phyloP scores from a whole-genome alignment of 768 basidiomycete genomes.

The Cystofilobasidium capitatum region DNA sequence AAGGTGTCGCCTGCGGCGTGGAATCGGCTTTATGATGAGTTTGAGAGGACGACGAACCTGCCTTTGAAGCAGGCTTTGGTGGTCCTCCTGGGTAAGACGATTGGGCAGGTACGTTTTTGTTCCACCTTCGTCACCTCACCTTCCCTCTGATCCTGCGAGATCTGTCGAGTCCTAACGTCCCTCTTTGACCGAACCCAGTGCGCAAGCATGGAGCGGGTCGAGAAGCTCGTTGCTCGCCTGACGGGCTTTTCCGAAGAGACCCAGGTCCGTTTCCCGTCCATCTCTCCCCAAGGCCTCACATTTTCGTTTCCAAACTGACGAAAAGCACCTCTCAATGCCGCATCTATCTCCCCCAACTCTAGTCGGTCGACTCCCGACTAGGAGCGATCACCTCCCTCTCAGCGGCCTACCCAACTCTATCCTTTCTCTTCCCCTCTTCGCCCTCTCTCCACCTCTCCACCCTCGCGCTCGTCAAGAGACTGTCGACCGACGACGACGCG shows the following conservation, averaged over 20 bases:
- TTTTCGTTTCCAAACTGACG: background rate
- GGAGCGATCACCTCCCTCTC: too few species aligned
- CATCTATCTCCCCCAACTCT: too few species aligned
- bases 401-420: too few species aligned
- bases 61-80: slow-evolving; percentile 16
- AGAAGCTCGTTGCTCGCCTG: background rate
- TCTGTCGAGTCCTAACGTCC: too few species aligned
- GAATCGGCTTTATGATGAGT: slow-evolving; percentile 13
- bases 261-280: background rate
- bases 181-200: background rate
- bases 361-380: too few species aligned
- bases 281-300: background rate
- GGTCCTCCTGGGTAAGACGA: background rate
- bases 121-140: background rate
- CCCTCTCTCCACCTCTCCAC: too few species aligned
- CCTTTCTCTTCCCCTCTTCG: too few species aligned
- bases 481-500: too few species aligned
- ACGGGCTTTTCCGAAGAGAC: background rate
- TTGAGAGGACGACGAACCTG: background rate
- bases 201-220: background rate
- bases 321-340: background rate
- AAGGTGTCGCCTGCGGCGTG: background rate
- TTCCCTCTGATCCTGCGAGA: background rate
- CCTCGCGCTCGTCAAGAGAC: too few species aligned
- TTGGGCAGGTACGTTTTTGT: background rate